Evolutionary conservation across 805 yeast genomes (phyloP).

Genomic region (Sugiyamaella valdiviana): DNA sequence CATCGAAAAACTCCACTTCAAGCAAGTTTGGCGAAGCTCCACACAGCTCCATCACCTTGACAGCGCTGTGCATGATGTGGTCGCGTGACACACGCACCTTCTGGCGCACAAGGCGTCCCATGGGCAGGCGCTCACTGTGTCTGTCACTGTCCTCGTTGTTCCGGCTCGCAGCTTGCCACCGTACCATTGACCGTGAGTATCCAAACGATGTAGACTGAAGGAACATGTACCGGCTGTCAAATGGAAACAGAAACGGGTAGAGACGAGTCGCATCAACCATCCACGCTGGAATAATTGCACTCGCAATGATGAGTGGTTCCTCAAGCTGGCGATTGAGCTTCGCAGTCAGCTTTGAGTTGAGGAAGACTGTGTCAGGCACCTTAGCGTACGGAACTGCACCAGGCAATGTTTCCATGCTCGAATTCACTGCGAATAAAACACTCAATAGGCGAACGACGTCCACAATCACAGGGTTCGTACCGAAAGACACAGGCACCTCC

Average conservation of each 20-base stretch:
- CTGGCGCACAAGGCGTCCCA: slow-evolving; percentile 73
- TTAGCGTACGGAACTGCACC: slow-evolving; percentile 15
- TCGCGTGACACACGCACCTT: slow-evolving; percentile 73
- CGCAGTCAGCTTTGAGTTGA: slow-evolving; percentile 77
- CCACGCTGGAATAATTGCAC: slow-evolving; percentile 86
- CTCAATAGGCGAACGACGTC: slow-evolving; percentile 24
- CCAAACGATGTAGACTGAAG: slow-evolving; percentile 89
- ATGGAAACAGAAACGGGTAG: slow-evolving; percentile 77
- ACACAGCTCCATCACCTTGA: slow-evolving; percentile 67
- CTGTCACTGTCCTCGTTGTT: slow-evolving; percentile 30
- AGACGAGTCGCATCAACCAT: slow-evolving; percentile 61
- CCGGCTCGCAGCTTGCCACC: slow-evolving; percentile 55
- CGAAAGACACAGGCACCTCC: slow-evolving; percentile 22
- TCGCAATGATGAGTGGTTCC: slow-evolving; percentile 80
- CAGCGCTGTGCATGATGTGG: slow-evolving; percentile 65
- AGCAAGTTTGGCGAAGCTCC: slow-evolving; percentile 75
- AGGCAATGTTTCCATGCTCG: background rate
- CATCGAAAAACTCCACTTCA: slow-evolving; percentile 83
- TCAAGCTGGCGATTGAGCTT: slow-evolving; percentile 82
- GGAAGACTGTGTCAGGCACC: slow-evolving; percentile 36
- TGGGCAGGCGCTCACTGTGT: slow-evolving; percentile 17
- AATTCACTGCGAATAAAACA: slow-evolving; percentile 25
- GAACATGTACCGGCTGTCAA: slow-evolving; percentile 71
- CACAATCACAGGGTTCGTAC: slow-evolving; percentile 16
- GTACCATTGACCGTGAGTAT: slow-evolving; percentile 69